phyloP scores from a whole-genome alignment of 1,284 basidiomycete species.

The Cryptococcus jaspeensis region DNA sequence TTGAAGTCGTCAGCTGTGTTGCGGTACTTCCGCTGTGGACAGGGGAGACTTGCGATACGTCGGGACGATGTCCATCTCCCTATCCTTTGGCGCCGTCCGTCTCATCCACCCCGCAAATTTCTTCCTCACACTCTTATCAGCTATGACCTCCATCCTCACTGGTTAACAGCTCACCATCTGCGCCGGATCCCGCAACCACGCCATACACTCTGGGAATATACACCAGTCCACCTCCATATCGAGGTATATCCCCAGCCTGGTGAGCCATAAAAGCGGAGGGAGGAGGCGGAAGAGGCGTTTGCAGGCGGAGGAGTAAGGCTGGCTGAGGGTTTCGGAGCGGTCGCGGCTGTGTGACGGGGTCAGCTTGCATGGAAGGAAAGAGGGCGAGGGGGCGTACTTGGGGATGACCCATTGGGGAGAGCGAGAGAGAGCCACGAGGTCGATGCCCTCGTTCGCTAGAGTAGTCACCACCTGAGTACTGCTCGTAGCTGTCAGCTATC shows the following conservation, averaged over 20 bases:
- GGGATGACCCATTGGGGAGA: not conserved
- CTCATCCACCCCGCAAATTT: slow-evolving; percentile 9
- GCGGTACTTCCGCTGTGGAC: not conserved
- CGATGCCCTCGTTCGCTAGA: slow-evolving; percentile 22
- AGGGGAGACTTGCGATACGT: slow-evolving; percentile 23
- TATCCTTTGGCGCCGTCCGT: slow-evolving; percentile 17
- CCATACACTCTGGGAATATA: not conserved
- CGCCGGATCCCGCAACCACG: too few species aligned
- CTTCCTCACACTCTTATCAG: not conserved
- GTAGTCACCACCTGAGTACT: slow-evolving; percentile 25
- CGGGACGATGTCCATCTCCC: slow-evolving; percentile 18
- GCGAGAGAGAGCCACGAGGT: slow-evolving; percentile 23
- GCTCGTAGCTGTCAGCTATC: not conserved
- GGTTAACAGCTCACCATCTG: not conserved
- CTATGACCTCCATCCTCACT: not conserved
- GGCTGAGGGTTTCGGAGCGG: too few species aligned
- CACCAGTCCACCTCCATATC: slow-evolving; percentile 1
- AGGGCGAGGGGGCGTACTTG: too few species aligned
- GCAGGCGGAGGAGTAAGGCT: too few species aligned
- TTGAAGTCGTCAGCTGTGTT: too few species aligned
- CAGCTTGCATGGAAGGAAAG: too few species aligned
- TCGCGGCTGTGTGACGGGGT: too few species aligned
- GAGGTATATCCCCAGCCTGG: slow-evolving; percentile 15
- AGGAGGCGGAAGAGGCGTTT: not conserved
- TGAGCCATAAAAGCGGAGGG: slow-evolving; percentile 22